Evolutionary conservation across 768 basidiomycete species (phyloP).

Genomic region (Chalciporus chontae): DNA sequence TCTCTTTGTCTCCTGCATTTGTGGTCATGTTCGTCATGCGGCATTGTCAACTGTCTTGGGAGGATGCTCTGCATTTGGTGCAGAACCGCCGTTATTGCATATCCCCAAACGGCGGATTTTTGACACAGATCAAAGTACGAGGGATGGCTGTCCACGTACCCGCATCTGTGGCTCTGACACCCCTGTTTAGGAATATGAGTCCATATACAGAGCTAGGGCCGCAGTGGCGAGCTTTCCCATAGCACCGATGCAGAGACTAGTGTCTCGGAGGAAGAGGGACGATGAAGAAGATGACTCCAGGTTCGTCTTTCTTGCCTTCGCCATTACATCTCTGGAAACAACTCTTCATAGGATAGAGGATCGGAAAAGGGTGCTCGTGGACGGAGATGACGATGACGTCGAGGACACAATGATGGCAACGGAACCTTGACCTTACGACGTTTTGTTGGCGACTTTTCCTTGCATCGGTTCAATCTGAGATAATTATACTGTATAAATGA

Average conservation of each 20-base stretch:
- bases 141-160: not conserved
- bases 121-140: constrained; percentile 86
- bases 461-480: constrained; percentile 1
- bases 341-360: constrained; percentile 35
- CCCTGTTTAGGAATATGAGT: constrained; percentile 75
- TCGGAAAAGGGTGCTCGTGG: constrained; percentile 41
- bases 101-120: constrained; percentile 86
- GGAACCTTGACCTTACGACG: constrained; percentile 16
- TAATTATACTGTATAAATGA: constrained; percentile 27
- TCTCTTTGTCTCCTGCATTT: constrained; percentile 82
- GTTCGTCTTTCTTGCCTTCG: constrained; percentile 17
- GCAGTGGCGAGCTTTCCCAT: constrained; percentile 61
- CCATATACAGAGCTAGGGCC: constrained; percentile 78
- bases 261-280: constrained; percentile 62
- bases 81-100: constrained; percentile 93
- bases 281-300: constrained; percentile 67
- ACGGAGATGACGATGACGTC: constrained; percentile 27
- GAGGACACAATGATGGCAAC: constrained; percentile 36
- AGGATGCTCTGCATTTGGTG: constrained; percentile 83
- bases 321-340: not conserved
- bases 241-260: constrained; percentile 38
- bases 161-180: not conserved
- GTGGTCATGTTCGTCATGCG: constrained; percentile 96
- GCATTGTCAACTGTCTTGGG: constrained; percentile 75
- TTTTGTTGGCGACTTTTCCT: not conserved